Evolutionary conservation across 805 yeast species (phyloP).

Genomic region (Ogataea nitratoaversa): DNA sequence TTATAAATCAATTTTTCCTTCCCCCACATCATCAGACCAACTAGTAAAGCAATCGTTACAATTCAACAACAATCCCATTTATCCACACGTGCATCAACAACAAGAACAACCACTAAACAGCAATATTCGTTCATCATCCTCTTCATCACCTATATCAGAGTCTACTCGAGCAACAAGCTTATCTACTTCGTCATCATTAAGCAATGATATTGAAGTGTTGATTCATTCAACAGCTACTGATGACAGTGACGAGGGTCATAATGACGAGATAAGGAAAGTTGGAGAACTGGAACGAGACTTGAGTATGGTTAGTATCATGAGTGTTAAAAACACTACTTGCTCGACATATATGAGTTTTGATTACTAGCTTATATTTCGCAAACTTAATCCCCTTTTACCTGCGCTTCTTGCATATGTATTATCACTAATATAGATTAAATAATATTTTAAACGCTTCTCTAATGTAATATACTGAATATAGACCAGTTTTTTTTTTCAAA

Average conservation of each 20-base stretch:
- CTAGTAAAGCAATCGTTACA: not conserved
- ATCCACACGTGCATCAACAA: too few species aligned
- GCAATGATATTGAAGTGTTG: slow-evolving; percentile 16
- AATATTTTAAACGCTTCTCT: too few species aligned
- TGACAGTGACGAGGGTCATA: not conserved
- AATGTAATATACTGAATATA: too few species aligned
- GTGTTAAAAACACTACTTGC: slow-evolving; percentile 17
- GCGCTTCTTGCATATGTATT: not conserved
- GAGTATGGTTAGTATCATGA: slow-evolving; percentile 25
- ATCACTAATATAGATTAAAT: too few species aligned
- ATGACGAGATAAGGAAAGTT: slow-evolving; percentile 4
- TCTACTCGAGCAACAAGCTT: too few species aligned
- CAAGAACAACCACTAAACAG: not conserved
- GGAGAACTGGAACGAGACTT: slow-evolving; percentile 17
- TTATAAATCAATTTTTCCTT: slow-evolving; percentile 24
- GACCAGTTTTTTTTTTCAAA: too few species aligned
- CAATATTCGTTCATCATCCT: slow-evolving; percentile 9
- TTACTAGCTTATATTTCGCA: slow-evolving; percentile 7
- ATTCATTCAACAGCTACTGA: slow-evolving; percentile 12
- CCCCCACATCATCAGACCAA: slow-evolving; percentile 11
- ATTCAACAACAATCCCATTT: not conserved
- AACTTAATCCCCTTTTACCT: not conserved
- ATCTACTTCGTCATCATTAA: too few species aligned
- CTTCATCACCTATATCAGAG: too few species aligned
- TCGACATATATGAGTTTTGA: slow-evolving; percentile 20